Evolutionary conservation across 176 grass and related monocot genomes (phyloP).

Genomic region (Oryza longistaminata): DNA sequence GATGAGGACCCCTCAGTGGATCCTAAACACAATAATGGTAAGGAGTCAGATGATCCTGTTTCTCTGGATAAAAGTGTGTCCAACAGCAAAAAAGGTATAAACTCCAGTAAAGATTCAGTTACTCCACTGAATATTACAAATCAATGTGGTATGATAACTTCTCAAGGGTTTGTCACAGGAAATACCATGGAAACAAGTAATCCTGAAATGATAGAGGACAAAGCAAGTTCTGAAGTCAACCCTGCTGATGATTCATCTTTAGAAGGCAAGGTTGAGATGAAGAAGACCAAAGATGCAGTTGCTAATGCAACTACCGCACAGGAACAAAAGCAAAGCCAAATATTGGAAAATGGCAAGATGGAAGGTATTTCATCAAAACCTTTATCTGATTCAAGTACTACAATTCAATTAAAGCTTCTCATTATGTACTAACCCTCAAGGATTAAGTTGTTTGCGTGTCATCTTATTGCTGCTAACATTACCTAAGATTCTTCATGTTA

Average conservation of each 20-base stretch:
- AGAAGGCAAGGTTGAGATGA: constrained; percentile 27
- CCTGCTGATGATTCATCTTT: constrained; percentile 41
- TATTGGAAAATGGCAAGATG: constrained; percentile 50
- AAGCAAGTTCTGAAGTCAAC: constrained; percentile 42
- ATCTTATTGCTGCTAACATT: constrained; percentile 1
- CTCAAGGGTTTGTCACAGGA: constrained; percentile 40
- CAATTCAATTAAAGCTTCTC: constrained; percentile 5
- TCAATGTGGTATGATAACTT: constrained; percentile 33
- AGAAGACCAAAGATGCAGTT: constrained; percentile 44
- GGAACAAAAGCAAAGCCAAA: constrained; percentile 44
- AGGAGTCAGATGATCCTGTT: constrained; percentile 45
- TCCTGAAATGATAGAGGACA: constrained; percentile 34
- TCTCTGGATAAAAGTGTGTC: constrained; percentile 38
- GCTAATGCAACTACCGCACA: constrained; percentile 24
- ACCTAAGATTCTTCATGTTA: constrained; percentile 9
- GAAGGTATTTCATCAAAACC: constrained; percentile 52
- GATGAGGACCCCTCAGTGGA: constrained; percentile 31
- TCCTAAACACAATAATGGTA: constrained; percentile 10
- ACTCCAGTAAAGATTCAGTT: constrained; percentile 31
- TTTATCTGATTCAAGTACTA: constrained; percentile 6
- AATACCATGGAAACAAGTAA: constrained; percentile 34
- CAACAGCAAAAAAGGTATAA: constrained; percentile 34
- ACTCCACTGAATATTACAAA: constrained; percentile 36
- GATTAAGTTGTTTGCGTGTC: constrained; percentile 4
- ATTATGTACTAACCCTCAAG: constrained; percentile 26